phyloP scores from a whole-genome alignment of 257 asterid species.

The Solanum clarkiae region DNA sequence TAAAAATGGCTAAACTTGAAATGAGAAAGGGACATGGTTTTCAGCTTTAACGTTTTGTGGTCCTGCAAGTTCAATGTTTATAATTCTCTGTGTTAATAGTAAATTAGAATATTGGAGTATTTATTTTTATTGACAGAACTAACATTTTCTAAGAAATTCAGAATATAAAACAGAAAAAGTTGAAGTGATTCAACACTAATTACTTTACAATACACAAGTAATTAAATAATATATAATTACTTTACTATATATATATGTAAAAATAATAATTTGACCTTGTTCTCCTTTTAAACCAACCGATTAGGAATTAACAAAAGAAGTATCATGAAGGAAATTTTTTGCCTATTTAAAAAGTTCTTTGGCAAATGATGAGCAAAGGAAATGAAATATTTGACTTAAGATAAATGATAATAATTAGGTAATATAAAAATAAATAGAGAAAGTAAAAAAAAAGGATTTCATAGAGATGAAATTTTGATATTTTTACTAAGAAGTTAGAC shows the following conservation, averaged over 20 bases:
- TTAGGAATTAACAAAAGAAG: not conserved
- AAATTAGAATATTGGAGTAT: not conserved
- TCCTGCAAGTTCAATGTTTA: not conserved
- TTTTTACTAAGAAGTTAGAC: not conserved
- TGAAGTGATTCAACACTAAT: not conserved
- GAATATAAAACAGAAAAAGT: not conserved
- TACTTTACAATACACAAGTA: too few relatives aligned
- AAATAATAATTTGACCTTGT: not conserved
- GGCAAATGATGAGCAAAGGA: not conserved
- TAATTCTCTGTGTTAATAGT: not conserved
- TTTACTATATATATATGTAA: not conserved
- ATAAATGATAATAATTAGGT: not conserved
- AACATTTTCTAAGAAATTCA: not conserved
- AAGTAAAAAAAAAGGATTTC: not conserved
- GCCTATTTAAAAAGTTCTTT: not conserved
- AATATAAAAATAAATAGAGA: not conserved
- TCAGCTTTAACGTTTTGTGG: not conserved
- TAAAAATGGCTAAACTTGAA: not conserved
- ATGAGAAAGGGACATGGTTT: not conserved
- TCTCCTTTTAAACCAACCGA: not conserved
- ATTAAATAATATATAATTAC: too few relatives aligned
- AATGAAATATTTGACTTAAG: not conserved
- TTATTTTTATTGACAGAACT: not conserved
- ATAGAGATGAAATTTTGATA: not conserved
- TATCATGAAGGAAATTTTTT: not conserved